These are phyloP conservation scores for Gynandropsis gynandra DNA, from an alignment of 345 rosid genomes.

Conservation along the genomic window DNA sequence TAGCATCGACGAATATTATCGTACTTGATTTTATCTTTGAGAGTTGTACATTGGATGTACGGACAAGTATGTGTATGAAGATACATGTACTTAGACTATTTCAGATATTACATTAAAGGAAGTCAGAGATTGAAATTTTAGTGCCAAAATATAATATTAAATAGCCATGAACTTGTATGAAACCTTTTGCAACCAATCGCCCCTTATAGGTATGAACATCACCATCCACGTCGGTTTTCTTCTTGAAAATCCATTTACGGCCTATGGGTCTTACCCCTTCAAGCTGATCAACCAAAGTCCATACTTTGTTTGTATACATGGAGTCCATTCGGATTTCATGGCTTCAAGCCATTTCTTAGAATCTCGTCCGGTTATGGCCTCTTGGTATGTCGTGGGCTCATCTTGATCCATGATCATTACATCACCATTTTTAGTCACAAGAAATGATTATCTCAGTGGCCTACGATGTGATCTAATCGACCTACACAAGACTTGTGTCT, in stretches of 20 bases:
- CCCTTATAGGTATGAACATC: background rate
- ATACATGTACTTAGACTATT: too few species aligned
- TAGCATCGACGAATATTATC: too few species aligned
- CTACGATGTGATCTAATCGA: background rate
- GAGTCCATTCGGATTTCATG: conserved; percentile 13
- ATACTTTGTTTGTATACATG: conserved; percentile 21
- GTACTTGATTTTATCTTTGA: too few species aligned
- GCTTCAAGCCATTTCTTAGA: conserved; percentile 14
- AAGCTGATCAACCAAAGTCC: conserved; percentile 16
- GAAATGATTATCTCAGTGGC: background rate
- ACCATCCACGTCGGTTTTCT: background rate
- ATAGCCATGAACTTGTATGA: background rate
- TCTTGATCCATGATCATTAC: conserved; percentile 5
- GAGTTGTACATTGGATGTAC: too few species aligned
- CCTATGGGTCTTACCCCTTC: conserved; percentile 2
- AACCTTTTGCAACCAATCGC: background rate
- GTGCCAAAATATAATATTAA: too few species aligned
- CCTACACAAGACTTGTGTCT: background rate
- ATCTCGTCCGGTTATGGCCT: conserved; percentile 11
- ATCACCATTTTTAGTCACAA: background rate
- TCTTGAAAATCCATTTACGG: background rate
- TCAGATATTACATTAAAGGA: too few species aligned
- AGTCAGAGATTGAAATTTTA: too few species aligned
- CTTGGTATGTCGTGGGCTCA: too few species aligned
- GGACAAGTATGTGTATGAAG: too few species aligned